Evolutionary conservation across 1,284 basidiomycete genomes (phyloP), one percentile per base, ranked within the genome.

Genomic region (Sporisorium exsertum): DNA sequence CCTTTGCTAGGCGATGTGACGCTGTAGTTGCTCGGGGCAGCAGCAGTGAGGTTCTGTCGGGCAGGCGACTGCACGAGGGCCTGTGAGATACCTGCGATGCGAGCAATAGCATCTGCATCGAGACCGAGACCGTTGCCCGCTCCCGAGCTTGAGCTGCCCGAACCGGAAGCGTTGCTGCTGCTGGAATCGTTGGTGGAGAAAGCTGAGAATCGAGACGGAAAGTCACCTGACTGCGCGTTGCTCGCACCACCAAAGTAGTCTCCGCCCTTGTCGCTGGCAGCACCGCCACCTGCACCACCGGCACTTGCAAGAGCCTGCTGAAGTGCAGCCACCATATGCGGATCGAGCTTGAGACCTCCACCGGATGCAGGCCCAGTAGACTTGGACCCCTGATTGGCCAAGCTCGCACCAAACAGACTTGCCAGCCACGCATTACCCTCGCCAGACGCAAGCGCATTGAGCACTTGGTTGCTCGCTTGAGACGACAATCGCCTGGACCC

Each of bases 391-490:
- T 69, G 67, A 18, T 69, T 73, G 8, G 72, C 69, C 15, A 68
- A 26, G 49, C 69, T 72, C n/a, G 65, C 68, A 16, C 77, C 76
- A 45, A 81, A 82, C 26, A 81, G 59, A 29, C 71, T 75, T 12
- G 80, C 77, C 18, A 82, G 57, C 78, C 76, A 80, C 12, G 74
- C 71, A 29, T 71, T 66, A n/a, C 78, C 80, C 58, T 80, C 78
- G 10, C 78, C 81, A 4, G 69, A 72, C 0, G 80, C 64, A 15
- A 82, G 58, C 8, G 81, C 81, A 37, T 78, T 78, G 24, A 83
- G 51, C 42, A 83, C 70, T 53, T 80, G 72, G 15, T 73, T 72
- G 54, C 73, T 73, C 13, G 81, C 77, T 46, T 82, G 77, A 6
- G 71, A 69, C 1, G 69, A 73, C 26, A 79, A 22, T 32, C 66